Evolutionary conservation across 495 filamentous ascomycete genomes (phyloP), one percentile per base, ranked within the genome.

Genomic region (Paragyromitra xinjiangensis): DNA sequence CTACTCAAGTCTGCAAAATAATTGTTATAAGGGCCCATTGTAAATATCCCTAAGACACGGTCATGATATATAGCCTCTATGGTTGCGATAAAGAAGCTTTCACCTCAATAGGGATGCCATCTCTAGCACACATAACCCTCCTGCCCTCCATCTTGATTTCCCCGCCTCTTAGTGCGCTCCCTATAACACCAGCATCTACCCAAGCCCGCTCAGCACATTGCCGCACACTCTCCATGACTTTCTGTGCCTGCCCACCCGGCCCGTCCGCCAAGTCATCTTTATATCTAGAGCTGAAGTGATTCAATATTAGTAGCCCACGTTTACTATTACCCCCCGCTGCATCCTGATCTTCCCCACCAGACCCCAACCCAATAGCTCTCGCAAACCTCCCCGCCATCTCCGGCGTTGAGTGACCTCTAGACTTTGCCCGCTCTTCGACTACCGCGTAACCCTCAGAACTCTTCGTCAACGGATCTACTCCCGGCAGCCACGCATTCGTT

Each of bases 301-400:
- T 81, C 26, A 81, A 66, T 6, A 81, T 44, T 22, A 81, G 39
- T 9, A 81, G 11, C 2, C 64, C 78, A 2, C 70, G 58, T 22
- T 42, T 69, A 7, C 9, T 14, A 19, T n/a, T 42, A 19, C 40
- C 58, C 34, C 14, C 58, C 24, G 34, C 37, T 19, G 7, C 34
- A 19, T 44, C 67, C 44, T 6, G n/a, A 24, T 40, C 58, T 8
- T 34, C 50, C 0, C 5, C 16, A 16, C 48, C 6, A 6, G 16
- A 51, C 7, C 78, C 79, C 12, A 81, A 16, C 22, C 42, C 37
- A 12, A 81, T 59, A n/a, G 65, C 66, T 40, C 19, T 61, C 2
- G 79, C 79, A 50, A 81, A 81, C 63, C 78, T 22, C 44, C 78
- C 79, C 9, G 79, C 79, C 79, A 81, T 81, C 71, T 81, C 79